Evolutionary conservation across 2,329 filamentous ascomycete genomes (phyloP).

Genomic region (Grosmannia penicillata): DNA sequence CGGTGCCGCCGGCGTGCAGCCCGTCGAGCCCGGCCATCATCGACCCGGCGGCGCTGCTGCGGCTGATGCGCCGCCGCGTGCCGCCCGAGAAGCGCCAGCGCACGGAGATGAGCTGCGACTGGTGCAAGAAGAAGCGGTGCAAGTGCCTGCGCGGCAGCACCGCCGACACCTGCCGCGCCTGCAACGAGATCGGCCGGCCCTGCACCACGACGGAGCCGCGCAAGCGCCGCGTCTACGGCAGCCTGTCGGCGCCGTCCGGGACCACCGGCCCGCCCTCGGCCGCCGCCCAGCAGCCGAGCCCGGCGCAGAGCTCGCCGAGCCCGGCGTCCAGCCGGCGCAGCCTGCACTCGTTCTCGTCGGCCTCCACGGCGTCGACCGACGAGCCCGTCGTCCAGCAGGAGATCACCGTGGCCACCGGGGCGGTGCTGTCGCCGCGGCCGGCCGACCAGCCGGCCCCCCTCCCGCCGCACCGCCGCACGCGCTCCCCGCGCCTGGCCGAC

Average conservation of each 20-base stretch:
- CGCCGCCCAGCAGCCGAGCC: background rate
- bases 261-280: no score
- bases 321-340: background rate
- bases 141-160: constrained; percentile 10
- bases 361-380: background rate
- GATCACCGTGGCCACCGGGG: background rate
- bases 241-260: background rate
- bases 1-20: no score
- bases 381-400: background rate
- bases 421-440: background rate
- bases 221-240: constrained; percentile 9
- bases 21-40: constrained; percentile 3
- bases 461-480: background rate
- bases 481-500: background rate
- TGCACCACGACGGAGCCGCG: constrained; percentile 11
- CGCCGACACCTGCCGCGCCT: constrained; percentile 10
- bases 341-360: background rate
- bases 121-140: constrained; percentile 12
- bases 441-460: background rate
- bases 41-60: constrained; percentile 7
- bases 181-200: constrained; percentile 8
- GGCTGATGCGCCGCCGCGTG: constrained; percentile 11
- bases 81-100: constrained; percentile 11
- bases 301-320: background rate
- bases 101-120: constrained; percentile 12